Percentiles rank a stretch among this genome's conserved stretches.
Evolutionary conservation across 345 rosid species (phyloP).

Genomic region (Physaria fendleri): DNA sequence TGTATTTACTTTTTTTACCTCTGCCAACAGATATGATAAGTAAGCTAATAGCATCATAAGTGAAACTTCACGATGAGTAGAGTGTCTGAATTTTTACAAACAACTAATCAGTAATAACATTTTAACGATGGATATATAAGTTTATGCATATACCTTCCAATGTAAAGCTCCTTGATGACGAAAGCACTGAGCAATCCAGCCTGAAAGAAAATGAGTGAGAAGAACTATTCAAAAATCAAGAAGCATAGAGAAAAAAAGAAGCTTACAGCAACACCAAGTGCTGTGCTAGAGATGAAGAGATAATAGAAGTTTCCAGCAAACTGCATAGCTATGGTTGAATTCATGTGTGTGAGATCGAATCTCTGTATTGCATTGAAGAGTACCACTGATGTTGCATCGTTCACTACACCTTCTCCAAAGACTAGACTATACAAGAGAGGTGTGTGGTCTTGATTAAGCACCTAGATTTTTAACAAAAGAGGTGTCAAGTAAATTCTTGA

Average conservation of each 20-base stretch:
- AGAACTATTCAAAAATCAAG: neutral
- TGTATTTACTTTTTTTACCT: constrained; percentile 39
- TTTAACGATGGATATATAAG: neutral
- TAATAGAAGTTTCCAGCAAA: constrained; percentile 70
- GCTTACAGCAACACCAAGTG: constrained; percentile 68
- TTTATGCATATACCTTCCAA: constrained; percentile 72
- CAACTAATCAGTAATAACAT: too few species aligned
- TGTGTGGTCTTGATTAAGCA: constrained; percentile 89
- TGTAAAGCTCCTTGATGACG: constrained; percentile 72
- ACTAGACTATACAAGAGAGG: constrained; percentile 85
- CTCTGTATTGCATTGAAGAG: constrained; percentile 90
- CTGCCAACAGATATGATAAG: constrained; percentile 85
- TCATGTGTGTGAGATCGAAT: constrained; percentile 65
- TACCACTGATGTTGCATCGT: constrained; percentile 95
- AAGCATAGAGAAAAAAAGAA: neutral
- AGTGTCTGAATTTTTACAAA: constrained; percentile 54
- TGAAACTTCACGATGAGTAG: constrained; percentile 93
- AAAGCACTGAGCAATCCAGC: constrained; percentile 88
- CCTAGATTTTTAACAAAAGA: constrained; percentile 45
- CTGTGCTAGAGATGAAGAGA: constrained; percentile 69
- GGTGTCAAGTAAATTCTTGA: neutral
- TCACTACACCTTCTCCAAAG: constrained; percentile 96
- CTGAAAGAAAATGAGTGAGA: constrained; percentile 39
- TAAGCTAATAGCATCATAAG: constrained; percentile 95
- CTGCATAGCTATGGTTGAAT: constrained; percentile 43